Conservation (phyloP, 2,329 filamentous ascomycete genomes). For the Penicillium griseofulvum region DNA sequence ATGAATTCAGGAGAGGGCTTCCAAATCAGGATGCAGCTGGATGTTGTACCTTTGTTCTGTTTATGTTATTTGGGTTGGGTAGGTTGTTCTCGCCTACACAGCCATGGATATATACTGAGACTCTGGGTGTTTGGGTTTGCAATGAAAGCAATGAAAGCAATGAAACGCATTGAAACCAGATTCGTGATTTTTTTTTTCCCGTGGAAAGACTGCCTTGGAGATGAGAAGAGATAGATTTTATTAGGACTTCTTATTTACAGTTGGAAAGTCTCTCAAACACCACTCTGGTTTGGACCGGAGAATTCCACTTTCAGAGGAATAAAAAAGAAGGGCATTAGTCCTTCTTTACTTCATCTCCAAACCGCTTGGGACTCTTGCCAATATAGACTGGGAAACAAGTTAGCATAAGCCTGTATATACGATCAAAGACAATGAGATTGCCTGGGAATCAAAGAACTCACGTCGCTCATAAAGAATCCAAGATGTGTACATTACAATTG, state of each 20-base stretch:
- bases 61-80: slow-evolving; percentile 1
- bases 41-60: slow-evolving; percentile 3
- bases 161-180: not conserved
- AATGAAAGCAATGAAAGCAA: not conserved
- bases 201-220: not conserved
- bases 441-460: slow-evolving; percentile 18
- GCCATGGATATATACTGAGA: slow-evolving; percentile 8
- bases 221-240: not conserved
- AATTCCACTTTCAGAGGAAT: not conserved
- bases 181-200: not conserved
- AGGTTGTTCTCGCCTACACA: not conserved
- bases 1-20: not conserved
- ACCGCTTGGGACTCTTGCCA: slow-evolving; percentile 20
- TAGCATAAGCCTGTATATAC: not conserved
- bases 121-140: not conserved
- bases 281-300: not conserved
- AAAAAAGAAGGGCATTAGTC: not conserved
- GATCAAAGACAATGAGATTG: not conserved
- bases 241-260: slow-evolving; percentile 1
- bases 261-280: not conserved
- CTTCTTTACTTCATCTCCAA: not conserved
- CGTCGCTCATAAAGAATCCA: slow-evolving; percentile 34
- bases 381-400: slow-evolving; percentile 24
- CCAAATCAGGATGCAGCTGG: slow-evolving; percentile 2
- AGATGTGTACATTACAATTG: slow-evolving; percentile 34